Percentiles rank a stretch among this genome's conserved stretches.
These are phyloP conservation scores for Albatrellus ellisii DNA, from an alignment of 768 basidiomycete species.

Conservation along the genomic window DNA sequence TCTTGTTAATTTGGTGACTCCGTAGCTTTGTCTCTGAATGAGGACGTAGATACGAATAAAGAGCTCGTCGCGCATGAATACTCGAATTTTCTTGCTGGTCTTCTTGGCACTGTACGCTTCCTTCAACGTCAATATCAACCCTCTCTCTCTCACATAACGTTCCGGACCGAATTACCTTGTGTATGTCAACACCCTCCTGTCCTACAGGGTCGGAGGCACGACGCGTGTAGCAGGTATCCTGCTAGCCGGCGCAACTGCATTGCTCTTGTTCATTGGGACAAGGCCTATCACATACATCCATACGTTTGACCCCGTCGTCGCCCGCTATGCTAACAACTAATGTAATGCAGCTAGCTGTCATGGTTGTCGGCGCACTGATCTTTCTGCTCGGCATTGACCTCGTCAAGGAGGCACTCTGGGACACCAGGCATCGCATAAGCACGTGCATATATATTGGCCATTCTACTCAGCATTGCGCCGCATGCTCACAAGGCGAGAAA, in stretches of 20 bases:
- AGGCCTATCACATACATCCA: slow-evolving; percentile 87
- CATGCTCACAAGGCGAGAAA: too few relatives aligned
- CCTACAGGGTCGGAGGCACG: slow-evolving; percentile 88
- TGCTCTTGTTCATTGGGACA: slow-evolving; percentile 72
- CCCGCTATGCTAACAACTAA: background rate
- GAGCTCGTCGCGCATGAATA: slow-evolving; percentile 90
- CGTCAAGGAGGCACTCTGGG: slow-evolving; percentile 93
- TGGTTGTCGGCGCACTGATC: slow-evolving; percentile 85
- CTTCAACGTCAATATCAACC: too few relatives aligned
- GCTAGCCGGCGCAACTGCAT: slow-evolving; percentile 60
- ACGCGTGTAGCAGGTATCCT: slow-evolving; percentile 77
- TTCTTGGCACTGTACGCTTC: slow-evolving; percentile 59
- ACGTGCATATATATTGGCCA: slow-evolving; percentile 27
- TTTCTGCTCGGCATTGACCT: slow-evolving; percentile 92
- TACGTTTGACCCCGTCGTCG: slow-evolving; percentile 28
- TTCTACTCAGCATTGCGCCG: too few relatives aligned
- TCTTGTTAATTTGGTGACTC: background rate
- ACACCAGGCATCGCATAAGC: slow-evolving; percentile 82
- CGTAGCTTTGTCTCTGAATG: slow-evolving; percentile 74
- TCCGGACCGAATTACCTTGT: slow-evolving; percentile 73
- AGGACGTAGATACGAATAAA: slow-evolving; percentile 83
- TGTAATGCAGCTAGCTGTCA: slow-evolving; percentile 50
- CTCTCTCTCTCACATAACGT: too few relatives aligned
- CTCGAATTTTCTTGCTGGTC: slow-evolving; percentile 75
- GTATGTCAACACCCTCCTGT: slow-evolving; percentile 66